phyloP scores from a whole-genome alignment of 805 yeast genomes.

The Brettanomyces nanus region DNA sequence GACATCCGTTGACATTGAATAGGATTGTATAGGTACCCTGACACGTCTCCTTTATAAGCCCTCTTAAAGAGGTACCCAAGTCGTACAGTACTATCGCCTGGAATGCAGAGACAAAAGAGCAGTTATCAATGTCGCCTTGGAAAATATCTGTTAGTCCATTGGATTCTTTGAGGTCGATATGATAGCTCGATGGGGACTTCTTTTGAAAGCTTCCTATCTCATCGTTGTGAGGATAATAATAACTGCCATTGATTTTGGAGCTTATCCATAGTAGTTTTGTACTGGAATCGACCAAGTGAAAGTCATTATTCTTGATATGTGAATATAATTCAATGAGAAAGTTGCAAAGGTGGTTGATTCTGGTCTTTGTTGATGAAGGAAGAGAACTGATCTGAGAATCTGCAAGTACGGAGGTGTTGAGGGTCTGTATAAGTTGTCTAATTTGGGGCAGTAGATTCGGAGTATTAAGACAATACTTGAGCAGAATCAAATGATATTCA shows the following conservation, averaged over 20 bases:
- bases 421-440: not conserved
- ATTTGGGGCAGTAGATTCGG: not conserved
- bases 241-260: not conserved
- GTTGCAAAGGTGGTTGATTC: not conserved
- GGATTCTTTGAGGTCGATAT: slow-evolving; percentile 29
- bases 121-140: slow-evolving; percentile 40
- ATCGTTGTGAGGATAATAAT: slow-evolving; percentile 11
- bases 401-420: not conserved
- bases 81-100: not conserved
- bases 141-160: slow-evolving; percentile 33
- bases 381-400: not conserved
- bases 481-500: not conserved
- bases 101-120: slow-evolving; percentile 58
- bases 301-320: not conserved
- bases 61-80: not conserved
- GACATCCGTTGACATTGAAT: slow-evolving; percentile 45
- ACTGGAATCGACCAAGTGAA: not conserved
- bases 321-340: not conserved
- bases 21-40: slow-evolving; percentile 20
- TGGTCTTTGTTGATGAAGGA: not conserved
- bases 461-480: not conserved
- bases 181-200: too few species aligned
- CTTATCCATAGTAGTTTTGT: slow-evolving; percentile 1
- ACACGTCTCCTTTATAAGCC: not conserved
- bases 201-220: not conserved